These are phyloP conservation scores for Ophiostoma angusticollis DNA, from an alignment of 2,329 filamentous ascomycete species.

Conservation along the genomic window DNA sequence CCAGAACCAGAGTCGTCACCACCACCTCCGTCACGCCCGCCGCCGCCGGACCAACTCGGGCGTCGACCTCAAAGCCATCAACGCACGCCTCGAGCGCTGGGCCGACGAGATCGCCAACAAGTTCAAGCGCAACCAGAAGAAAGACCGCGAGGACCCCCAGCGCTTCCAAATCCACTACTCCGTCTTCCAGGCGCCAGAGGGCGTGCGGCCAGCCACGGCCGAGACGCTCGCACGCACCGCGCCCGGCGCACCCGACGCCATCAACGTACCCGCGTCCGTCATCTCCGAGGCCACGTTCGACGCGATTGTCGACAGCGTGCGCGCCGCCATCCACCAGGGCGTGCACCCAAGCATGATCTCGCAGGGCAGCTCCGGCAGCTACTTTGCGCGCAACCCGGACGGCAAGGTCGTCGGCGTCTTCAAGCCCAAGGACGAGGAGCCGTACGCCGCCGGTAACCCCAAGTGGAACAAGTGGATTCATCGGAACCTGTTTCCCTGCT, in stretches of 20 bases:
- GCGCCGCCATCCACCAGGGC: conserved; percentile 75
- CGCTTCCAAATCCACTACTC: conserved; percentile 92
- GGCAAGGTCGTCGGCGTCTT: conserved; percentile 96
- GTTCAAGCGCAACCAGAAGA: conserved; percentile 76
- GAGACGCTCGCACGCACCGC: conserved; percentile 49
- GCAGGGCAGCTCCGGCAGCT: conserved; percentile 93
- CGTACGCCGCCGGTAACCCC: conserved; percentile 89
- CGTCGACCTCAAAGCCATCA: conserved; percentile 96
- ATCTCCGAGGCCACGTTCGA: conserved; percentile 59
- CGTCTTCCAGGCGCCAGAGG: conserved; percentile 87
- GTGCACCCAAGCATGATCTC: conserved; percentile 92
- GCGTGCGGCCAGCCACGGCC: conserved; percentile 65
- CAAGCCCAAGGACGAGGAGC: conserved; percentile 98
- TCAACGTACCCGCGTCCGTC: conserved; percentile 33
- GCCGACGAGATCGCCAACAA: conserved; percentile 95
- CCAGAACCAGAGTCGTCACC: background rate
- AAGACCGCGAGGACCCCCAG: conserved; percentile 58
- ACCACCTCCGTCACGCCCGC: conserved; percentile 3
- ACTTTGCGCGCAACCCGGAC: conserved; percentile 84
- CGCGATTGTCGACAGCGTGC: conserved; percentile 77
- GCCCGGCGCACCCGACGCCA: conserved; percentile 18
- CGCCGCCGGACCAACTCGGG: conserved; percentile 58
- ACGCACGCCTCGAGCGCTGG: conserved; percentile 88
- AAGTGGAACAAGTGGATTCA: conserved; percentile 99
- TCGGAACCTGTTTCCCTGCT: conserved; percentile 91